Evolutionary conservation across 75 land plant genomes (phyloP).

Genomic region (Azolla pinnata): DNA sequence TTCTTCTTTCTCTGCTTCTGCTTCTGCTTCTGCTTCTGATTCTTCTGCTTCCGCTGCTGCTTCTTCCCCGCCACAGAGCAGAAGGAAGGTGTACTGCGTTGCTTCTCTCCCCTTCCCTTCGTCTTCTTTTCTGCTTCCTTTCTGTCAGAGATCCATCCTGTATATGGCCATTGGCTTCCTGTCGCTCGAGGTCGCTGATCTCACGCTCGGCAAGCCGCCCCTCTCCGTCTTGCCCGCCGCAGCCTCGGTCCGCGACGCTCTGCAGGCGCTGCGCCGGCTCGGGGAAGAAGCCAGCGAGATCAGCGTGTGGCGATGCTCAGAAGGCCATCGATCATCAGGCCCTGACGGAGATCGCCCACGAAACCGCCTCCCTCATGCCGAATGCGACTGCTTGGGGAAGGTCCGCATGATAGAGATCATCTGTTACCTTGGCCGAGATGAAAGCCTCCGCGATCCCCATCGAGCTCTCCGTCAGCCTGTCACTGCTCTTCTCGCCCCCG

Average conservation of each 20-base stretch:
- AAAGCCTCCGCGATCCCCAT: slow-evolving; percentile 28
- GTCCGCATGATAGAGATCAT: slow-evolving; percentile 59
- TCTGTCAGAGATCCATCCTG: not conserved
- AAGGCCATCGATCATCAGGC: no score
- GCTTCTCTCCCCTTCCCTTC: not conserved
- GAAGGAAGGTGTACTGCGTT: no score
- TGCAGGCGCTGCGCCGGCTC: slow-evolving; percentile 25
- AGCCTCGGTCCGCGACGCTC: slow-evolving; percentile 50
- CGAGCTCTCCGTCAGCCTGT: slow-evolving; percentile 42
- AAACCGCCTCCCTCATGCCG: no score
- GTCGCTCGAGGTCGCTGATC: slow-evolving; percentile 51
- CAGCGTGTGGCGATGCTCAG: slow-evolving; percentile 38
- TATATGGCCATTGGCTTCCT: slow-evolving; percentile 73
- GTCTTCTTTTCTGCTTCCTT: not conserved
- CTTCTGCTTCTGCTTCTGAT: no score
- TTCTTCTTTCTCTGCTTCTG: no score
- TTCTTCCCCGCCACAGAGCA: no score
- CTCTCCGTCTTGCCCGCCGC: slow-evolving; percentile 31
- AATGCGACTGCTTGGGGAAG: slow-evolving; percentile 53
- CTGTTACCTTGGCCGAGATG: slow-evolving; percentile 52
- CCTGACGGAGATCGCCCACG: no score
- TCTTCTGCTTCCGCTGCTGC: no score
- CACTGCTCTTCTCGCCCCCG: slow-evolving; percentile 29
- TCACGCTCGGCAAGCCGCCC: slow-evolving; percentile 75
- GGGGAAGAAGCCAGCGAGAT: slow-evolving; percentile 17